Conservation (phyloP, 192 early-diverging fungal genomes). For the Umbelopsis isabellina region DNA sequence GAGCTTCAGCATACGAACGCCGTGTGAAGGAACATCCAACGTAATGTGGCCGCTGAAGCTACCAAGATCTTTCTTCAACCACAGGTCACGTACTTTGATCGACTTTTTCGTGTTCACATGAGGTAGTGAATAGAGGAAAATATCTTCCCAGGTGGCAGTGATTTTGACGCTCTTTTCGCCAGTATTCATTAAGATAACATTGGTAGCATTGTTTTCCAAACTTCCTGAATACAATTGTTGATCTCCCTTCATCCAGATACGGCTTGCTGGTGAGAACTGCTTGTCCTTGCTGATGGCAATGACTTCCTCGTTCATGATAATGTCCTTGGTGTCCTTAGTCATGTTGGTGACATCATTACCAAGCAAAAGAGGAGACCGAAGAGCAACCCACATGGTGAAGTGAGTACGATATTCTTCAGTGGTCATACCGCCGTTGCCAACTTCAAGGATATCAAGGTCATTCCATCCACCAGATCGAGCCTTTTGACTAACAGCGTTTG, state of each 20-base stretch:
- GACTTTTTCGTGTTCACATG: conserved; percentile 14
- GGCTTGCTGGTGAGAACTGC: conserved; percentile 37
- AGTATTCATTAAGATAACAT: conserved; percentile 38
- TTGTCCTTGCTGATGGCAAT: conserved; percentile 65
- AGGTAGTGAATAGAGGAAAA: conserved; percentile 18
- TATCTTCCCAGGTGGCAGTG: conserved; percentile 30
- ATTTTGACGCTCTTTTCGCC: conserved; percentile 12
- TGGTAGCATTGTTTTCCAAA: conserved; percentile 27
- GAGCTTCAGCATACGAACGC: conserved; percentile 10
- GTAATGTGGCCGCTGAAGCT: conserved; percentile 22
- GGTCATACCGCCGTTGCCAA: conserved; percentile 57
- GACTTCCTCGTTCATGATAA: conserved; percentile 53
- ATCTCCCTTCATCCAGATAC: conserved; percentile 19
- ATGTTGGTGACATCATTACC: conserved; percentile 54
- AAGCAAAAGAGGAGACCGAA: conserved; percentile 61
- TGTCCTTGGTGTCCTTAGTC: conserved; percentile 24
- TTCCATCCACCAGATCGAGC: conserved; percentile 48
- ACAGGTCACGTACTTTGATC: conserved; percentile 36
- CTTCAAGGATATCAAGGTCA: conserved; percentile 60
- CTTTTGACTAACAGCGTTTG: conserved; percentile 25
- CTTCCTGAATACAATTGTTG: conserved; percentile 37
- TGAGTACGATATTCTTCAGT: conserved; percentile 44
- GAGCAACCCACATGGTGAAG: conserved; percentile 57
- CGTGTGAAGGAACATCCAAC: conserved; percentile 23
- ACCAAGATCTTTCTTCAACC: conserved; percentile 31